Evolutionary conservation across 2,329 filamentous ascomycete genomes (phyloP).

Genomic region (Truncatella angustata): DNA sequence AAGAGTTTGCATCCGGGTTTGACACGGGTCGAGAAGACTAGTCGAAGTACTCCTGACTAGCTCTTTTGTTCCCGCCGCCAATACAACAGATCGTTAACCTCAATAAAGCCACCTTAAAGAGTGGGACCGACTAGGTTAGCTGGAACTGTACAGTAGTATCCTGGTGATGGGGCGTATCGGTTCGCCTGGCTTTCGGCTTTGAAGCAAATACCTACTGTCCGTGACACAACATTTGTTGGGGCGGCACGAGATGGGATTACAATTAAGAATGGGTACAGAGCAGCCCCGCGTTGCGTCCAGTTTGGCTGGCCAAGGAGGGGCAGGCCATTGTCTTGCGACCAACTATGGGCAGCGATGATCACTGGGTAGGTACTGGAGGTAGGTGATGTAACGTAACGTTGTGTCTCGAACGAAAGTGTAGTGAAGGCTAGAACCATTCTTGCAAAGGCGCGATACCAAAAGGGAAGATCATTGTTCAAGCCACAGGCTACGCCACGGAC

Average conservation of each 20-base stretch:
- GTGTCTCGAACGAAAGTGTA: background rate
- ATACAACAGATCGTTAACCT: background rate
- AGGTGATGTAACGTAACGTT: constrained; percentile 7
- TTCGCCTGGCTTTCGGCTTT: background rate
- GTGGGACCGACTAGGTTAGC: too few relatives aligned
- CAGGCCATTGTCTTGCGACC: background rate
- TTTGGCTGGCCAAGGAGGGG: background rate
- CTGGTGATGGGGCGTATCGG: background rate
- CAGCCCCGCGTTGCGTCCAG: background rate
- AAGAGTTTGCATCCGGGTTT: background rate
- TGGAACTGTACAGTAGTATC: too few relatives aligned
- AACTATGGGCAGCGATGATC: background rate
- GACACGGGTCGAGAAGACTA: background rate
- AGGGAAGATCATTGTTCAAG: background rate
- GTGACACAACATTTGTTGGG: too few relatives aligned
- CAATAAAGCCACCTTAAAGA: too few relatives aligned
- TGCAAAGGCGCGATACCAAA: background rate
- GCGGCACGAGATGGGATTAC: background rate
- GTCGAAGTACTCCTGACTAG: background rate
- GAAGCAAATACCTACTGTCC: background rate
- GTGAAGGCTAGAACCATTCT: background rate
- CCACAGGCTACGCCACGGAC: background rate
- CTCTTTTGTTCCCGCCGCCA: background rate
- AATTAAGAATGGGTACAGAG: background rate
- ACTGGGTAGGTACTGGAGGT: background rate